Conservation (phyloP, 345 rosid species). For the Citrus reticulata region DNA sequence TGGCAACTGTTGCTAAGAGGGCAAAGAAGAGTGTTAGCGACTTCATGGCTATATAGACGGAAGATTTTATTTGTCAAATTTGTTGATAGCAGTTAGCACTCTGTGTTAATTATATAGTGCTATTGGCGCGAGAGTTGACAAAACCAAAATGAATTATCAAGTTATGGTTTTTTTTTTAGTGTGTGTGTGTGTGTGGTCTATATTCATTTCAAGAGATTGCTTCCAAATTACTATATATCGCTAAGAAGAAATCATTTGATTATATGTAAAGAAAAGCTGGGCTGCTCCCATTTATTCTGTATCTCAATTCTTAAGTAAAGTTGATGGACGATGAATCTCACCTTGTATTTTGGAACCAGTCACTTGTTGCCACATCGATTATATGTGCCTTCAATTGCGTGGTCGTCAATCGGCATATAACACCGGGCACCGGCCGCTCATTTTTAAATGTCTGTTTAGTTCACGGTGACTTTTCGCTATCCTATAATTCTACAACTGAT, state of each 20-base stretch:
- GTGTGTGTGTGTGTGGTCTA: constrained; percentile 3
- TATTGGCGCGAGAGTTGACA: constrained; percentile 10
- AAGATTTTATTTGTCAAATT: not conserved
- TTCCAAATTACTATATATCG: not conserved
- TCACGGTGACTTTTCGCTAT: too few relatives aligned
- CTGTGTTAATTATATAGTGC: constrained; percentile 1
- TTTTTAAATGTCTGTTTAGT: too few relatives aligned
- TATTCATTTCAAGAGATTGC: constrained; percentile 10
- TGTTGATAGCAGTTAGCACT: not conserved
- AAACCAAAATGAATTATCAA: constrained; percentile 10
- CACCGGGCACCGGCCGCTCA: too few relatives aligned
- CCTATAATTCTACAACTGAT: too few relatives aligned
- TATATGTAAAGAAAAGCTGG: constrained; percentile 15
- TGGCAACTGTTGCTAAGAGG: not conserved
- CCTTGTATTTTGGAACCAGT: not conserved
- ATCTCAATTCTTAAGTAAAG: not conserved
- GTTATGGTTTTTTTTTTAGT: not conserved
- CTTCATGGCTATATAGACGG: not conserved
- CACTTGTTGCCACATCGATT: not conserved
- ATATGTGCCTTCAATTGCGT: not conserved
- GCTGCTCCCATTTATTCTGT: not conserved
- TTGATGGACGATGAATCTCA: not conserved
- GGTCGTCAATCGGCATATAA: not conserved
- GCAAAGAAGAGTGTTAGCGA: constrained; percentile 5
- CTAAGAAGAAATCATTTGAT: constrained; percentile 7